These are phyloP conservation scores for Funneliformis mosseae DNA, from an alignment of 192 early-diverging fungal species.

Conservation along the genomic window DNA sequence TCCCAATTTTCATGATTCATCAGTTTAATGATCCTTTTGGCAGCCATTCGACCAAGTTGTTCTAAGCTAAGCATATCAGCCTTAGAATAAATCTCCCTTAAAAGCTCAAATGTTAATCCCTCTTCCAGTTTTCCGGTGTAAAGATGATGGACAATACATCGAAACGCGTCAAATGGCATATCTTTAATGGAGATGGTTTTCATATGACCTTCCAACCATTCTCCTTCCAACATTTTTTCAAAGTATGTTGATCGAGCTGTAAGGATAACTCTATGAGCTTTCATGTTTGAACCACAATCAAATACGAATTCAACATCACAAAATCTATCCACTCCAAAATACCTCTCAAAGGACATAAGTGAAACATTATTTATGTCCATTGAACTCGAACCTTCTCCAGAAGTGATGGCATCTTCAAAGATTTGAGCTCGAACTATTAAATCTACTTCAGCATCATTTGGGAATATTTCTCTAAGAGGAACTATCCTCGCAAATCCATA, in stretches of 20 bases:
- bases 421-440: constrained; percentile 14
- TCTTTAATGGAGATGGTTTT: constrained; percentile 25
- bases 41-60: constrained; percentile 6
- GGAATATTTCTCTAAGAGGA: not conserved
- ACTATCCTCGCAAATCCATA: constrained; percentile 8
- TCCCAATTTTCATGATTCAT: constrained; percentile 29
- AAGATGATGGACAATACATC: constrained; percentile 14
- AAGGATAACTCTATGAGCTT: constrained; percentile 9
- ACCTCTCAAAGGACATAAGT: not conserved
- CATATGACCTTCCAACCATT: constrained; percentile 21
- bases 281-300: constrained; percentile 3
- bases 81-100: constrained; percentile 21
- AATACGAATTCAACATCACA: constrained; percentile 32
- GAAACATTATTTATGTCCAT: not conserved
- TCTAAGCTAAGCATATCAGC: constrained; percentile 23
- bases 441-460: constrained; percentile 7
- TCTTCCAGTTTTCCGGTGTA: constrained; percentile 26
- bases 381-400: not conserved
- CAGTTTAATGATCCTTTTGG: not conserved
- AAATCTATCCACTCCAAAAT: not conserved
- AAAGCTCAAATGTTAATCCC: constrained; percentile 11
- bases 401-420: not conserved
- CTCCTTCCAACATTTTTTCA: constrained; percentile 17
- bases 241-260: constrained; percentile 28
- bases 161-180: constrained; percentile 4